These are phyloP conservation scores for Xylariaceae sp. DNA, from an alignment of 2,329 filamentous ascomycete genomes.

Conservation along the genomic window DNA sequence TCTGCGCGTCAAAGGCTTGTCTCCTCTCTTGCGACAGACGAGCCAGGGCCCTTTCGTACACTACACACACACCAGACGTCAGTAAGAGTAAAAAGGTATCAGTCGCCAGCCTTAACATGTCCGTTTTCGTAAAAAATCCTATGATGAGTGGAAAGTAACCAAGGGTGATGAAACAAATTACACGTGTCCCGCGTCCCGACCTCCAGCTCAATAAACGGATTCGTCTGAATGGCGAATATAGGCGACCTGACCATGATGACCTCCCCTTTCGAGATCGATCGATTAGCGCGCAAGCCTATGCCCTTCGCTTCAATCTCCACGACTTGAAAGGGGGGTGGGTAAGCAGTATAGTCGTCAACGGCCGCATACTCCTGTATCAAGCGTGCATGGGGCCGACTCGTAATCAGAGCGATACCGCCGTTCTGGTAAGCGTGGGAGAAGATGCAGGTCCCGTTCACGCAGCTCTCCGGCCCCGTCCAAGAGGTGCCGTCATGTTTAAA, in stretches of 20 bases:
- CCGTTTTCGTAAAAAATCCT: not conserved
- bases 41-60: conserved; percentile 29
- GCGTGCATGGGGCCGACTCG: conserved; percentile 19
- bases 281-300: conserved; percentile 32
- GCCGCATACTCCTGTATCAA: conserved; percentile 16
- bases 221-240: conserved; percentile 28
- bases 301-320: conserved; percentile 32
- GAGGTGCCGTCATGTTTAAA: not conserved
- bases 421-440: conserved; percentile 20
- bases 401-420: conserved; percentile 24
- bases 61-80: not conserved
- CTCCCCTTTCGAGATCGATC: conserved; percentile 33
- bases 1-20: conserved; percentile 28
- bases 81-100: not conserved
- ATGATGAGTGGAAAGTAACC: not conserved
- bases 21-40: conserved; percentile 22
- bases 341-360: not conserved
- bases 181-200: conserved; percentile 14
- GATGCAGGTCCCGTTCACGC: conserved; percentile 24
- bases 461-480: conserved; percentile 24
- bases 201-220: conserved; percentile 17
- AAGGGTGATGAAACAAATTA: too few species aligned
- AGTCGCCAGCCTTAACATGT: not conserved
- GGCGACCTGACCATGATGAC: conserved; percentile 30
- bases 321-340: conserved; percentile 25